Percentiles rank a stretch among this genome's conserved stretches.
Evolutionary conservation across 257 asterid species (phyloP).

Genomic region (Solanum dulcamara): DNA sequence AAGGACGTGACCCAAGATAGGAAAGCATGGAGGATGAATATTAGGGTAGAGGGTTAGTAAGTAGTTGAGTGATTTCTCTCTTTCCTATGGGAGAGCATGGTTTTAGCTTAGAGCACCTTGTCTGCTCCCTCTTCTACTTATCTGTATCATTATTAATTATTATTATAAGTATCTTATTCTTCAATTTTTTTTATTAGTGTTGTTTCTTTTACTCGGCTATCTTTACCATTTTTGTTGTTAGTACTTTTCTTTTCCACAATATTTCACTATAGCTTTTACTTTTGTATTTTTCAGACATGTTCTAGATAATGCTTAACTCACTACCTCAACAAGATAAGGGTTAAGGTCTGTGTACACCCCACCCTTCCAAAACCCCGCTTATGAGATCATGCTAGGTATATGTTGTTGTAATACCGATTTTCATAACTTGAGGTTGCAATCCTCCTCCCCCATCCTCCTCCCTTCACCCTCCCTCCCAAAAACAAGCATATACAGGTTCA

Average conservation of each 20-base stretch:
- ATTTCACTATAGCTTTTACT: not conserved
- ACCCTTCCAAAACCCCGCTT: not conserved
- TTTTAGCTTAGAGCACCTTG: not conserved
- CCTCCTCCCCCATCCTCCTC: not conserved
- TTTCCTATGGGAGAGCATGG: not conserved
- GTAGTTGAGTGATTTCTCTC: not conserved
- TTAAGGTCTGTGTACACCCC: not conserved
- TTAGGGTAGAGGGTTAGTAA: not conserved
- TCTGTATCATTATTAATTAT: not conserved
- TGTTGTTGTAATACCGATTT: not conserved
- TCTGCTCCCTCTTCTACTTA: not conserved
- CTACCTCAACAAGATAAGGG: not conserved
- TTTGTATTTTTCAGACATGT: not conserved
- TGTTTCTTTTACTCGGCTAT: not conserved
- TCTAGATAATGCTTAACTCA: not conserved
- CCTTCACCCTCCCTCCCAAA: not conserved
- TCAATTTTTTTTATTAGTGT: not conserved
- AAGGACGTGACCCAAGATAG: not conserved
- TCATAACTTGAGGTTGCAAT: not conserved
- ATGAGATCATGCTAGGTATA: not conserved
- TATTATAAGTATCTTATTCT: not conserved
- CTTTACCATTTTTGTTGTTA: not conserved
- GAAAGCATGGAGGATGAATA: not conserved
- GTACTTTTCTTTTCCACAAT: not conserved
- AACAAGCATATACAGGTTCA: not conserved